These are phyloP conservation scores for Pleodorina starrii DNA, from an alignment of 139 green algal species.

Conservation along the genomic window DNA sequence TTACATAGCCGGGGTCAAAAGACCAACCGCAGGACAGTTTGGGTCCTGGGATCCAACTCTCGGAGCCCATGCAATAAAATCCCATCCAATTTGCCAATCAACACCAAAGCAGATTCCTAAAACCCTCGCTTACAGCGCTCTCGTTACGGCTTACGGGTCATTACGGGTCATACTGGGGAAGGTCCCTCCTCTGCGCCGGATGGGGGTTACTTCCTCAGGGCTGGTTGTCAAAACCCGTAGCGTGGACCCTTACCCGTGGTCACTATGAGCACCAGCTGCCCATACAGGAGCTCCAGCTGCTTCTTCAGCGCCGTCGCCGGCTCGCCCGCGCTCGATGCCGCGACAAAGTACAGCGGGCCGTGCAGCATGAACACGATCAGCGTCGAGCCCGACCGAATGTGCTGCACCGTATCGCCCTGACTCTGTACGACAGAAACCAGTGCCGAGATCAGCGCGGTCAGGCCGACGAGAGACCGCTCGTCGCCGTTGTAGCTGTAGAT, in stretches of 20 bases:
- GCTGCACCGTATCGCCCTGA: conserved; percentile 63
- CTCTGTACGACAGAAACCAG: conserved; percentile 71
- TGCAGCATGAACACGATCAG: conserved; percentile 76
- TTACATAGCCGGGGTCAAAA: no score
- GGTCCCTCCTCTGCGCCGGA: no score
- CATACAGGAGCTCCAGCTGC: conserved; percentile 78
- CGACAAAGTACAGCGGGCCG: conserved; percentile 80
- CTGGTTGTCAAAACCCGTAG: no score
- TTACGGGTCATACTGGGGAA: no score
- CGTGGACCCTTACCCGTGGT: conserved; percentile 67
- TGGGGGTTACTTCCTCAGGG: no score
- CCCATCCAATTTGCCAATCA: no score
- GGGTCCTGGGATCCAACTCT: no score
- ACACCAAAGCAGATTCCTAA: no score
- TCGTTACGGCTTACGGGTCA: no score
- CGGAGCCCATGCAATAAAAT: no score
- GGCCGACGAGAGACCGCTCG: conserved; percentile 73
- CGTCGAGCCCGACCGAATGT: conserved; percentile 69
- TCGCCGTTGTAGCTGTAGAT: conserved; percentile 82
- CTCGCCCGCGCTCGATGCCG: conserved; percentile 70
- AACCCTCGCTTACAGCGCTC: no score
- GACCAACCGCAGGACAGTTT: no score
- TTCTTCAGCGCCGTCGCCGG: conserved; percentile 60
- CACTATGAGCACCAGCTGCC: conserved; percentile 67
- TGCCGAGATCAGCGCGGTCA: conserved; percentile 80